Percentiles rank a stretch among this genome's conserved stretches.
phyloP scores from a whole-genome alignment of 768 basidiomycete species.

The Trichaptum fuscoviolaceum region DNA sequence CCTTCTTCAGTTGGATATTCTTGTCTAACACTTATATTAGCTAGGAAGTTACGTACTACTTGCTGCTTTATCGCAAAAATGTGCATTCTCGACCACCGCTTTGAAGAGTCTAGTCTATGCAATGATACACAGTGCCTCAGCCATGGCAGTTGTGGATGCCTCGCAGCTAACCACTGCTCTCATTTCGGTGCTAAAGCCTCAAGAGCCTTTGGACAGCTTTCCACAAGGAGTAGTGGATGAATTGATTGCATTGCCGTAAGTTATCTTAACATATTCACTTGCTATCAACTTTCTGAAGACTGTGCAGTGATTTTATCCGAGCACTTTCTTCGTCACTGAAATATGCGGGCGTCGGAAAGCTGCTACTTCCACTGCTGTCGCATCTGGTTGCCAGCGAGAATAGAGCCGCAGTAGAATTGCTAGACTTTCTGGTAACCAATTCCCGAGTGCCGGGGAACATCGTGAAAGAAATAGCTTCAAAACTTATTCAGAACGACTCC shows the following conservation, averaged over 20 bases:
- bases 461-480: slow-evolving; percentile 25
- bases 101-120: slow-evolving; percentile 51
- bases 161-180: slow-evolving; percentile 61
- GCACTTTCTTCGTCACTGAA: slow-evolving; percentile 14
- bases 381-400: slow-evolving; percentile 12
- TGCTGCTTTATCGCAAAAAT: slow-evolving; percentile 63
- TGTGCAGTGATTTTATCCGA: slow-evolving; percentile 12
- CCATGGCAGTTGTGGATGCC: slow-evolving; percentile 42
- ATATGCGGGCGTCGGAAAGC: slow-evolving; percentile 21
- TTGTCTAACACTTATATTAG: slow-evolving; percentile 27
- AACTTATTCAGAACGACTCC: neutral
- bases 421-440: slow-evolving; percentile 35
- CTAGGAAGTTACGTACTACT: slow-evolving; percentile 73
- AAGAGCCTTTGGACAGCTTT: slow-evolving; percentile 48
- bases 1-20: slow-evolving; percentile 1
- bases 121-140: slow-evolving; percentile 37
- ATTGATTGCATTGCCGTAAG: slow-evolving; percentile 48
- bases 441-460: slow-evolving; percentile 29
- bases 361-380: slow-evolving; percentile 24
- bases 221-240: slow-evolving; percentile 27
- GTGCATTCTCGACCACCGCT: slow-evolving; percentile 51
- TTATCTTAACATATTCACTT: slow-evolving; percentile 9
- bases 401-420: neutral
- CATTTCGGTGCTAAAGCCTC: slow-evolving; percentile 59
- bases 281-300: slow-evolving; percentile 8